phyloP scores from a whole-genome alignment of 192 early-diverging fungal species.

The Coemansia sp. region DNA sequence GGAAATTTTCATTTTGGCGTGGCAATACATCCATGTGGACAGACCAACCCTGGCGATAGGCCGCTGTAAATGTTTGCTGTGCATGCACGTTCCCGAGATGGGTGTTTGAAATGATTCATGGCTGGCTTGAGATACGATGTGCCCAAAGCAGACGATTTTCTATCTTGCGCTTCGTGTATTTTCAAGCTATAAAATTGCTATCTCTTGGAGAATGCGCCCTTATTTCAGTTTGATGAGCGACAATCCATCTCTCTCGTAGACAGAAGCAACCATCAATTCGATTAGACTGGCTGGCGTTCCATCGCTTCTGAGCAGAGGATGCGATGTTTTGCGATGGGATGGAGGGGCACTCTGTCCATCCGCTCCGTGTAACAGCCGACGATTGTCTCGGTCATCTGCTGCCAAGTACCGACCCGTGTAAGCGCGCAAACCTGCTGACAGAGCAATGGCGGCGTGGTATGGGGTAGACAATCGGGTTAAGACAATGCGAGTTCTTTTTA shows the following conservation, averaged over 20 bases:
- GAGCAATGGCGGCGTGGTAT: too few species aligned
- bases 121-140: background rate
- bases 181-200: background rate
- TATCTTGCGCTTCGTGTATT: background rate
- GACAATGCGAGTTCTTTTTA: background rate
- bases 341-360: background rate
- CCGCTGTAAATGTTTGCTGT: background rate
- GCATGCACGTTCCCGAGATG: background rate
- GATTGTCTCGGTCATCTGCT: too few species aligned
- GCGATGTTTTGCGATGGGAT: background rate
- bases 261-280: background rate
- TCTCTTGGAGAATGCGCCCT: too few species aligned
- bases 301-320: background rate
- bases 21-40: constrained; percentile 5
- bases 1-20: too few species aligned
- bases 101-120: background rate
- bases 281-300: background rate
- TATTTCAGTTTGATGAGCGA: background rate
- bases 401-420: background rate
- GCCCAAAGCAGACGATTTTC: background rate
- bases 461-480: too few species aligned
- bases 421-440: background rate
- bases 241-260: background rate
- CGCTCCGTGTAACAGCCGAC: background rate
- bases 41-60: background rate